Percentiles rank a stretch among this genome's conserved stretches.
Evolutionary conservation across 495 filamentous ascomycete species (phyloP).

Genomic region (Daldinia concentrica): DNA sequence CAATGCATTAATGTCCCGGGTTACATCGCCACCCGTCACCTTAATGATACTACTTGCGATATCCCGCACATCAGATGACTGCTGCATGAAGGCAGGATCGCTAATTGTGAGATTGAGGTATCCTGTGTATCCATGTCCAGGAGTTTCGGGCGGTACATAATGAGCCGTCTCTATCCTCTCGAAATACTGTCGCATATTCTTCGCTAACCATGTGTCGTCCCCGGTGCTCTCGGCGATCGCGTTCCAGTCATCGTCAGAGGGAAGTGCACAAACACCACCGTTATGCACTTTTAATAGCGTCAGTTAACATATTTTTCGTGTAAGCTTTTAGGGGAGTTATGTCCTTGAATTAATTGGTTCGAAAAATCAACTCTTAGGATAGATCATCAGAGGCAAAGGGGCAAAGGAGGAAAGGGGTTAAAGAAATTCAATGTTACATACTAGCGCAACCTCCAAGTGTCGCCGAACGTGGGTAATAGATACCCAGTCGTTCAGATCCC

Average conservation of each 20-base stretch:
- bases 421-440: constrained; percentile 2
- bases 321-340: background rate
- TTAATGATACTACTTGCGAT: constrained; percentile 48
- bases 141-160: constrained; percentile 49
- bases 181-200: constrained; percentile 57
- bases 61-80: constrained; percentile 40
- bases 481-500: constrained; percentile 54
- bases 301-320: background rate
- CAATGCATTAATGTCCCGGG: constrained; percentile 53
- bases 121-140: constrained; percentile 56
- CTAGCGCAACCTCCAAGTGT: constrained; percentile 60
- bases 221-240: constrained; percentile 56
- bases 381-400: background rate
- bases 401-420: background rate
- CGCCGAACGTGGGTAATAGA: constrained; percentile 59
- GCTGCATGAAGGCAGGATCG: constrained; percentile 46
- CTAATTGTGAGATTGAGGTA: constrained; percentile 53
- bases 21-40: constrained; percentile 49
- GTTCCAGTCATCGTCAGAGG: constrained; percentile 58
- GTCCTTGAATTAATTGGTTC: background rate
- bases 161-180: constrained; percentile 57
- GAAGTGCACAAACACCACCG: constrained; percentile 53
- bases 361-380: background rate
- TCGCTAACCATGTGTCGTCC: constrained; percentile 55
- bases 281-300: constrained; percentile 50